Conservation (phyloP, 768 basidiomycete genomes). For the Cyathus striatus region DNA sequence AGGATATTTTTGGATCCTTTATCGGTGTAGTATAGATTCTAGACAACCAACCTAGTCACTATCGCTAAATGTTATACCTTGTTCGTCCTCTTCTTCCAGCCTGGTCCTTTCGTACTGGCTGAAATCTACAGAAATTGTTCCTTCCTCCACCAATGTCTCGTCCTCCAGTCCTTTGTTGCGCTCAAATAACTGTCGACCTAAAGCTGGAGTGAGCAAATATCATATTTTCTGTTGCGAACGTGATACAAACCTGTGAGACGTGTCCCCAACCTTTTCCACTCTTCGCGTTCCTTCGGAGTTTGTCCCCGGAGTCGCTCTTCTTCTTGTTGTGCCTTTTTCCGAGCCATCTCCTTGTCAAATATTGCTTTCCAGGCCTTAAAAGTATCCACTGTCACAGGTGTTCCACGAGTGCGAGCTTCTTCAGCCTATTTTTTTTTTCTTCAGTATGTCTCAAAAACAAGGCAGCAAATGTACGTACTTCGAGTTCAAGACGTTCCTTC, state of each 20-base stretch:
- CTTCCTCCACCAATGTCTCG: slow-evolving; percentile 79
- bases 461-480: too few relatives aligned
- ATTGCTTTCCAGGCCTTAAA: slow-evolving; percentile 81
- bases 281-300: slow-evolving; percentile 81
- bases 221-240: not conserved
- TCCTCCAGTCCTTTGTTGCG: slow-evolving; percentile 76
- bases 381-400: slow-evolving; percentile 79
- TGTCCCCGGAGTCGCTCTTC: slow-evolving; percentile 67
- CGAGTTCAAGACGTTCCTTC: slow-evolving; percentile 66
- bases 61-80: slow-evolving; percentile 76
- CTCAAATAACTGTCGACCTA: slow-evolving; percentile 93
- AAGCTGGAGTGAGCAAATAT: not conserved
- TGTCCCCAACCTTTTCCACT: slow-evolving; percentile 57
- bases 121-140: slow-evolving; percentile 79
- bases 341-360: slow-evolving; percentile 67
- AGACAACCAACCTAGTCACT: slow-evolving; percentile 56
- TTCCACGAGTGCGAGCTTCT: slow-evolving; percentile 83
- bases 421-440: too few relatives aligned
- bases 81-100: slow-evolving; percentile 61
- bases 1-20: too few relatives aligned
- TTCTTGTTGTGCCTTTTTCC: slow-evolving; percentile 62
- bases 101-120: slow-evolving; percentile 80
- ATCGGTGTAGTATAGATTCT: not conserved
- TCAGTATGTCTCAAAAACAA: too few relatives aligned
- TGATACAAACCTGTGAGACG: slow-evolving; percentile 61